These are phyloP conservation scores for Coprinopsis cinerea DNA, from an alignment of 768 basidiomycete genomes.

Conservation along the genomic window DNA sequence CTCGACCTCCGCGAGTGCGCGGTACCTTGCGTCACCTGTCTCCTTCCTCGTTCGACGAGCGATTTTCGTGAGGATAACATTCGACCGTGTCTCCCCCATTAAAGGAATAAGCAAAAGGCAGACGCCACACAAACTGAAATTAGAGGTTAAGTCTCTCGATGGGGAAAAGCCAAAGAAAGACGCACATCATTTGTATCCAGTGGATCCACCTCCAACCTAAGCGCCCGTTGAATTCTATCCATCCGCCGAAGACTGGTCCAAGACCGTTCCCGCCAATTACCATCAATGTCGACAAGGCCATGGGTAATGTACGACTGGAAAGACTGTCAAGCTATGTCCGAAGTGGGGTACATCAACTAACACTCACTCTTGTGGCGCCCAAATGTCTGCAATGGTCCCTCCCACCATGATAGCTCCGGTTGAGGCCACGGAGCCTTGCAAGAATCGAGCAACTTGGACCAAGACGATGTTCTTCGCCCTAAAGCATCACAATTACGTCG, in stretches of 20 bases:
- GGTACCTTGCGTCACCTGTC: conserved; percentile 58
- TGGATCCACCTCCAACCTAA: conserved; percentile 26
- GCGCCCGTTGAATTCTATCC: conserved; percentile 24
- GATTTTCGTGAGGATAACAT: conserved; percentile 63
- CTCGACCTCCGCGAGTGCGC: conserved; percentile 60
- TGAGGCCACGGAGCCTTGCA: too few species aligned
- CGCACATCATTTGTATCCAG: conserved; percentile 26
- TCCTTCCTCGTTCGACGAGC: conserved; percentile 60
- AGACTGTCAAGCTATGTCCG: too few species aligned
- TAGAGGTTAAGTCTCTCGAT: not conserved
- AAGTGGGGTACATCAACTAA: too few species aligned
- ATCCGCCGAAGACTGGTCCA: conserved; percentile 22
- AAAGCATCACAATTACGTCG: too few species aligned
- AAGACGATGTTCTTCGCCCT: too few species aligned
- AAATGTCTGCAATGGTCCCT: too few species aligned
- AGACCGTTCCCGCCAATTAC: conserved; percentile 16
- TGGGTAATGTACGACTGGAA: too few species aligned
- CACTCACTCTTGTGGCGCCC: too few species aligned
- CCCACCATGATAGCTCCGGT: too few species aligned
- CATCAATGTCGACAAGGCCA: too few species aligned
- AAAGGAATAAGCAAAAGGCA: conserved; percentile 46
- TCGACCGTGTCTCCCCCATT: conserved; percentile 68
- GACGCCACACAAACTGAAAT: conserved; percentile 42
- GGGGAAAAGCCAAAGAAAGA: not conserved
- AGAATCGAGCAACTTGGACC: too few species aligned